These are phyloP conservation scores for Calonectria pseudoreteaudii DNA, from an alignment of 2,329 filamentous ascomycete species.

Conservation along the genomic window DNA sequence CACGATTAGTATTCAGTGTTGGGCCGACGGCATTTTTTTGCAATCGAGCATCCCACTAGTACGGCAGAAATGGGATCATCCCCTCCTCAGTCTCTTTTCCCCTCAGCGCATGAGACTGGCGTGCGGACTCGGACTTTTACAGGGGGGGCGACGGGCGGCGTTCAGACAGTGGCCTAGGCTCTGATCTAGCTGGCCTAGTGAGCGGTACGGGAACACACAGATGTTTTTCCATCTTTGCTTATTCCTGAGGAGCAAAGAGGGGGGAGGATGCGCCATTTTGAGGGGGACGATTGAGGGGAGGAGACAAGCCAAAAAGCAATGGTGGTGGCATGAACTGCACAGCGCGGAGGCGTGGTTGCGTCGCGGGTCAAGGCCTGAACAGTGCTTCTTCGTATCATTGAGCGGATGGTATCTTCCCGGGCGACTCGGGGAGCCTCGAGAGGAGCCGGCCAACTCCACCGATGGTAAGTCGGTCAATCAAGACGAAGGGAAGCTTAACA, in stretches of 20 bases:
- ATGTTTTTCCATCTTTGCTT: not conserved
- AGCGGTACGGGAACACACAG: slow-evolving; percentile 9
- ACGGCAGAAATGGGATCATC: not conserved
- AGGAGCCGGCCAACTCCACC: slow-evolving; percentile 4
- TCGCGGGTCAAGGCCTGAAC: not conserved
- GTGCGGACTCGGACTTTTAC: slow-evolving; percentile 7
- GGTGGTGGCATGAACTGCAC: slow-evolving; percentile 7
- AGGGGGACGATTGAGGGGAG: not conserved
- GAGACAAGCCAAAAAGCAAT: slow-evolving; percentile 11
- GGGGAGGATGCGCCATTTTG: slow-evolving; percentile 2
- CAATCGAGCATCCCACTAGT: not conserved
- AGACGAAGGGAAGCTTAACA: not conserved
- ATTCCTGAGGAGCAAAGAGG: not conserved
- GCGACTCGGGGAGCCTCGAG: slow-evolving; percentile 1
- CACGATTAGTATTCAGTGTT: not conserved
- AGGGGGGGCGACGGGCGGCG: slow-evolving; percentile 1
- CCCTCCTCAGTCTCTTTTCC: not conserved
- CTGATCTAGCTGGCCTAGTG: not conserved
- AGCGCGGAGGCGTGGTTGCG: not conserved
- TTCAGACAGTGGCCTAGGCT: not conserved
- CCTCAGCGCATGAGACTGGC: not conserved
- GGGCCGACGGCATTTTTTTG: not conserved
- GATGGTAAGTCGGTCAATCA: not conserved
- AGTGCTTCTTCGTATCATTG: slow-evolving; percentile 7
- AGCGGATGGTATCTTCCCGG: slow-evolving; percentile 2